Conservation (phyloP, 208 protist genomes). For the Crithidia brevicula region DNA sequence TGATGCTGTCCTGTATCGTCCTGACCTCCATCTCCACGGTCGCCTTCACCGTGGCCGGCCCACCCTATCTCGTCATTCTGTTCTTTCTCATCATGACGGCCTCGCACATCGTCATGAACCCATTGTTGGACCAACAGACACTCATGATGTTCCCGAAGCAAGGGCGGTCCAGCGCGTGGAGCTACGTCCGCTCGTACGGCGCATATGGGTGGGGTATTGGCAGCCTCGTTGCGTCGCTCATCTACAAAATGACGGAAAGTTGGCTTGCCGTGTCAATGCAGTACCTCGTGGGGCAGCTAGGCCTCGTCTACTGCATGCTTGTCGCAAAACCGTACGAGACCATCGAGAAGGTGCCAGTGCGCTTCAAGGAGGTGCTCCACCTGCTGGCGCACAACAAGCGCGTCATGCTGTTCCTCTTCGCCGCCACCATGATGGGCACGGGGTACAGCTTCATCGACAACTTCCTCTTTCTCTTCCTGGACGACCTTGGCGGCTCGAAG, state of each 20-base stretch:
- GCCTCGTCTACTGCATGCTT: constrained; percentile 46
- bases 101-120: constrained; percentile 33
- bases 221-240: constrained; percentile 22
- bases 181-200: constrained; percentile 47
- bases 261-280: constrained; percentile 46
- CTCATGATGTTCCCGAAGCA: constrained; percentile 47
- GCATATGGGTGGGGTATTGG: constrained; percentile 68
- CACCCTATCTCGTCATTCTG: neutral
- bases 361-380: constrained; percentile 37
- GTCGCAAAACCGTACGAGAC: constrained; percentile 39
- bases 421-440: constrained; percentile 54
- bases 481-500: constrained; percentile 38
- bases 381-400: constrained; percentile 35
- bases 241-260: constrained; percentile 15
- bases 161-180: constrained; percentile 39
- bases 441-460: constrained; percentile 61
- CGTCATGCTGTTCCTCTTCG: constrained; percentile 51
- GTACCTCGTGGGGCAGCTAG: constrained; percentile 41
- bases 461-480: constrained; percentile 71
- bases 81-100: constrained; percentile 40
- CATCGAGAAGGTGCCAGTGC: constrained; percentile 36
- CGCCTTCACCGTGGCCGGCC: constrained; percentile 11
- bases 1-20: constrained; percentile 32
- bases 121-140: constrained; percentile 56
- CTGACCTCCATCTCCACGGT: constrained; percentile 19